These are phyloP conservation scores for Hibiscus trionum DNA, from an alignment of 345 rosid genomes.

Conservation along the genomic window DNA sequence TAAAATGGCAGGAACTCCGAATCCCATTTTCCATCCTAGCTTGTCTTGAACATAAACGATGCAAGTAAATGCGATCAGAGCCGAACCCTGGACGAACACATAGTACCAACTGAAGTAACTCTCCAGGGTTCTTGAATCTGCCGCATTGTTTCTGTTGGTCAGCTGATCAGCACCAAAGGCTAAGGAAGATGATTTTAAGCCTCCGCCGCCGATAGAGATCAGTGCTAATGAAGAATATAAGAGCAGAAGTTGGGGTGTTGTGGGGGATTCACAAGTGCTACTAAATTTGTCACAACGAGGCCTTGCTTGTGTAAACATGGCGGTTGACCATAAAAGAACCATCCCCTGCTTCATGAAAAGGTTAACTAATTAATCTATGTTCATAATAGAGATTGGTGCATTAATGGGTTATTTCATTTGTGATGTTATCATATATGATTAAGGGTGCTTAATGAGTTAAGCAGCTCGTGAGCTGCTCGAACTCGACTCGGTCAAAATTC, in stretches of 20 bases:
- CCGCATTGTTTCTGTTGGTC: background rate
- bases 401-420: no score
- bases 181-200: constrained; percentile 41
- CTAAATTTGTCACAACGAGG: constrained; percentile 23
- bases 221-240: constrained; percentile 31
- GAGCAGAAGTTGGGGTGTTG: constrained; percentile 21
- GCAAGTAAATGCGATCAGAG: constrained; percentile 29
- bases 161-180: constrained; percentile 61
- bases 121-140: constrained; percentile 11
- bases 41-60: constrained; percentile 46
- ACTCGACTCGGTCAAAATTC: no score
- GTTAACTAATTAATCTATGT: no score
- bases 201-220: constrained; percentile 49
- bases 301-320: constrained; percentile 23
- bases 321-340: constrained; percentile 24
- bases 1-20: constrained; percentile 35
- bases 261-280: constrained; percentile 18
- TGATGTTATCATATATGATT: no score
- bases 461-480: no score
- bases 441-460: no score
- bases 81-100: constrained; percentile 16
- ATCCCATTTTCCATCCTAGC: constrained; percentile 51
- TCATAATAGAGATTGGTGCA: no score
- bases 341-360: background rate
- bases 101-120: constrained; percentile 49